These are phyloP conservation scores for Linnemannia hyalina DNA, from an alignment of 192 early-diverging fungal species.

Conservation along the genomic window DNA sequence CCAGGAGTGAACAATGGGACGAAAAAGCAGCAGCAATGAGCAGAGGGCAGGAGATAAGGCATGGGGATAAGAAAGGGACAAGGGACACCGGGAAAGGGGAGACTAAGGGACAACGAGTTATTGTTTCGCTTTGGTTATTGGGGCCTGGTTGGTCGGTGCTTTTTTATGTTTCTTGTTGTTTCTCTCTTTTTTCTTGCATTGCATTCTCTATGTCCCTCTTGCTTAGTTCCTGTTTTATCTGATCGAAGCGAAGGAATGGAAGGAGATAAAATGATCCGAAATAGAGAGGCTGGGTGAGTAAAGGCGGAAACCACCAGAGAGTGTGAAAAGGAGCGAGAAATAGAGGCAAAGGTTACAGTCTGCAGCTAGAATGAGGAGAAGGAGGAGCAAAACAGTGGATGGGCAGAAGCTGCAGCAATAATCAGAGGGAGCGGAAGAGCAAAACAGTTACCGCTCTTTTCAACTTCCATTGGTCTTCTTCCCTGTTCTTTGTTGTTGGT, in stretches of 20 bases:
- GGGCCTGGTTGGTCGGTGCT: too few relatives aligned
- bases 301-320: too few relatives aligned
- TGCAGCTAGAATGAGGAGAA: background rate
- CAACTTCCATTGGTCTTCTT: too few relatives aligned
- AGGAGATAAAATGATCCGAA: too few relatives aligned
- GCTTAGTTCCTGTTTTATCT: too few relatives aligned
- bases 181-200: too few relatives aligned
- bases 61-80: background rate
- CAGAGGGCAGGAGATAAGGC: background rate
- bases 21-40: background rate
- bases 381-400: background rate
- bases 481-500: too few relatives aligned
- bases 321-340: background rate
- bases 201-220: background rate
- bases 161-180: too few relatives aligned
- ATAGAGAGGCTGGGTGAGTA: too few relatives aligned
- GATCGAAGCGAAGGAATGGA: too few relatives aligned
- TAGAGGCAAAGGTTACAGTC: background rate
- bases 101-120: too few relatives aligned
- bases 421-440: background rate
- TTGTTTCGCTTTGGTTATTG: background rate
- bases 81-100: background rate
- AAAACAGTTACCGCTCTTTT: background rate
- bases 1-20: background rate
- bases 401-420: background rate